Conservation (phyloP, 805 yeast genomes). For the Kluyveromyces aestuarii region DNA sequence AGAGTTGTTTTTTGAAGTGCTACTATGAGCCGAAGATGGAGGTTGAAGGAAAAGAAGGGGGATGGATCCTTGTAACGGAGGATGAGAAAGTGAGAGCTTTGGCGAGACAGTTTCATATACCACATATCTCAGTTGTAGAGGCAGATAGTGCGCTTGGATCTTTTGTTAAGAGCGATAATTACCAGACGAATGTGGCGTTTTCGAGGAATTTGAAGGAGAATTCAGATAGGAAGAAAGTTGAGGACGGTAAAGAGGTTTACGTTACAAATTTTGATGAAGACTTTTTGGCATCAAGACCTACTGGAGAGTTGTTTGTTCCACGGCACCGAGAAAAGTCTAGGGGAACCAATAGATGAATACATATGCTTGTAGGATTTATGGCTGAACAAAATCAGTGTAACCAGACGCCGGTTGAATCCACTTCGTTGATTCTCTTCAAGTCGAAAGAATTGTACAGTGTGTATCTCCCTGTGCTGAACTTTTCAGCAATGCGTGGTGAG, state of each 20-base stretch:
- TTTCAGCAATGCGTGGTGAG: neutral
- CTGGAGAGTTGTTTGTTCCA: conserved; percentile 41
- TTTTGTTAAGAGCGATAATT: conserved; percentile 17
- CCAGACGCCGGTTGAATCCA: neutral
- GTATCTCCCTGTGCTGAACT: neutral
- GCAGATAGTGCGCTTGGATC: conserved; percentile 20
- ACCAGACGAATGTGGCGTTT: conserved; percentile 17
- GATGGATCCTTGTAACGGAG: conserved; percentile 59
- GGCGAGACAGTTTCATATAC: conserved; percentile 46
- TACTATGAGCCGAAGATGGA: conserved; percentile 26
- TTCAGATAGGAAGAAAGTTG: conserved; percentile 12
- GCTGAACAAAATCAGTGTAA: neutral
- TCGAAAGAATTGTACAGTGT: neutral
- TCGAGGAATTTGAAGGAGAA: conserved; percentile 13
- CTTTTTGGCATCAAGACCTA: conserved; percentile 48
- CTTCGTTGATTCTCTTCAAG: neutral
- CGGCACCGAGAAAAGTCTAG: neutral
- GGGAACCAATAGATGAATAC: conserved; percentile 18
- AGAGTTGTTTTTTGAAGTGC: conserved; percentile 50
- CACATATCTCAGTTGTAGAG: conserved; percentile 30
- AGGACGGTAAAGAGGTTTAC: conserved; percentile 28
- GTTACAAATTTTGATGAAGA: conserved; percentile 39
- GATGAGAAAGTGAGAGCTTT: conserved; percentile 46
- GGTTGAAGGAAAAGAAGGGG: conserved; percentile 8
- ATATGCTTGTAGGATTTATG: neutral